phyloP scores from a whole-genome alignment of 2,329 filamentous ascomycete genomes.

The Trichoderma sp. region DNA sequence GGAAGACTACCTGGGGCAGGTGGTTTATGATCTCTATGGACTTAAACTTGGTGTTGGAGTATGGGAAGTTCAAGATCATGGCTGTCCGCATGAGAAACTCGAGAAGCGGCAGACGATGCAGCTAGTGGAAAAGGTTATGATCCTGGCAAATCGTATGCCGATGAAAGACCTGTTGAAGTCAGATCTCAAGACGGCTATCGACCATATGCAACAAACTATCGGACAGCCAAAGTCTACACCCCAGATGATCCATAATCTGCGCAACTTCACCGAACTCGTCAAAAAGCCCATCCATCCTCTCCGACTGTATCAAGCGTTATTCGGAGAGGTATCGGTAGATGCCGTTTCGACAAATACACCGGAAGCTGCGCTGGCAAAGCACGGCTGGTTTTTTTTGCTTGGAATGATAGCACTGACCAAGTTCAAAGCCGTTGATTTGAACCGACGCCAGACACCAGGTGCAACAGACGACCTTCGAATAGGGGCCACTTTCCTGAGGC shows the following conservation, averaged over 20 bases:
- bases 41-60: slow-evolving; percentile 70
- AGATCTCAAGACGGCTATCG: slow-evolving; percentile 84
- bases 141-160: slow-evolving; percentile 76
- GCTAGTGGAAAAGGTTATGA: slow-evolving; percentile 79
- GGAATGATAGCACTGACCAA: slow-evolving; percentile 86
- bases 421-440: slow-evolving; percentile 69
- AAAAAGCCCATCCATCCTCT: slow-evolving; percentile 82
- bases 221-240: slow-evolving; percentile 75
- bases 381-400: slow-evolving; percentile 89
- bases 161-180: slow-evolving; percentile 91
- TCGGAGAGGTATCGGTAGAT: slow-evolving; percentile 72
- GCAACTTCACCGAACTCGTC: slow-evolving; percentile 76
- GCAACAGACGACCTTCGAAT: slow-evolving; percentile 82
- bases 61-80: slow-evolving; percentile 72
- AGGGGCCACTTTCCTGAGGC: slow-evolving; percentile 73
- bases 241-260: slow-evolving; percentile 81
- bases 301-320: slow-evolving; percentile 75
- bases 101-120: slow-evolving; percentile 78
- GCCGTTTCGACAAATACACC: slow-evolving; percentile 65
- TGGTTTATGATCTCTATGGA: slow-evolving; percentile 79
- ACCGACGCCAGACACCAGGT: slow-evolving; percentile 71
- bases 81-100: slow-evolving; percentile 71
- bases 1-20: slow-evolving; percentile 82
- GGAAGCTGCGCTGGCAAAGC: slow-evolving; percentile 70
- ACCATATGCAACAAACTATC: slow-evolving; percentile 87